These are phyloP conservation scores for Psilocybe sp. DNA, from an alignment of 768 basidiomycete species.

Conservation along the genomic window DNA sequence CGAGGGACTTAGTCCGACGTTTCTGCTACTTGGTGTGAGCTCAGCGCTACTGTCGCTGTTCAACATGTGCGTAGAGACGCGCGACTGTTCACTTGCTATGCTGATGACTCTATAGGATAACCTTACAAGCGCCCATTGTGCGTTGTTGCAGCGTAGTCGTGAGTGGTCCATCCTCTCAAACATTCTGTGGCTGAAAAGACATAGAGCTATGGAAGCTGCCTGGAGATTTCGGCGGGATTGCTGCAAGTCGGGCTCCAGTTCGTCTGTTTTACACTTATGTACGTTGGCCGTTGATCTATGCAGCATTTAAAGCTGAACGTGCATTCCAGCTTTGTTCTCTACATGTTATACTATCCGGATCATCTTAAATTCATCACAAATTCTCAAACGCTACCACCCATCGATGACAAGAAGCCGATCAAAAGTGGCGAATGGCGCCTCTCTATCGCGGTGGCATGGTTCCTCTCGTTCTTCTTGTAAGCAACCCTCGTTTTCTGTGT, in stretches of 20 bases:
- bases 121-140: slow-evolving; percentile 81
- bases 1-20: slow-evolving; percentile 91
- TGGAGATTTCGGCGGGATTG: slow-evolving; percentile 80
- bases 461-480: slow-evolving; percentile 29
- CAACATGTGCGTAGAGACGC: slow-evolving; percentile 61
- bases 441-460: slow-evolving; percentile 74
- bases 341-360: slow-evolving; percentile 87
- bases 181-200: not conserved
- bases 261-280: slow-evolving; percentile 84
- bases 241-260: slow-evolving; percentile 82
- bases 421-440: slow-evolving; percentile 72
- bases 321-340: slow-evolving; percentile 70
- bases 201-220: slow-evolving; percentile 67
- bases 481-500: not conserved
- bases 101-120: slow-evolving; percentile 48
- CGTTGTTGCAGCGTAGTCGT: slow-evolving; percentile 80
- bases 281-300: slow-evolving; percentile 24
- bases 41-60: slow-evolving; percentile 80
- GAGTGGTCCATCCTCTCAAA: slow-evolving; percentile 24
- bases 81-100: not conserved
- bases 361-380: slow-evolving; percentile 60
- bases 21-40: slow-evolving; percentile 83
- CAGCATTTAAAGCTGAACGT: not conserved
- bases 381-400: slow-evolving; percentile 30
- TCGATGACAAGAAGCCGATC: slow-evolving; percentile 42